Evolutionary conservation across 495 filamentous ascomycete genomes (phyloP).

Genomic region (Aspergillus leporis): DNA sequence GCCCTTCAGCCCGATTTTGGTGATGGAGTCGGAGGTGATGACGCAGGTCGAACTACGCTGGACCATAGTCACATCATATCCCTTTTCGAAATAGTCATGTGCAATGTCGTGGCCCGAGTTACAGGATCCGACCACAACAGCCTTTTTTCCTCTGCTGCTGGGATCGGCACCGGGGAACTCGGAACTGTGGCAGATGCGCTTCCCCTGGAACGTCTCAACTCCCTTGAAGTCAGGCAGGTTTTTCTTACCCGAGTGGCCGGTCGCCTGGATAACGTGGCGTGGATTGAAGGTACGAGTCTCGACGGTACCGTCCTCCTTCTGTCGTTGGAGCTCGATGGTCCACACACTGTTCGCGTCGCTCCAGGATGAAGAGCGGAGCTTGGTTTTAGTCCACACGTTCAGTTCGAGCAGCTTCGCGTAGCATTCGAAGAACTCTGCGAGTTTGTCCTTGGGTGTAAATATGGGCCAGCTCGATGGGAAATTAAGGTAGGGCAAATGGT

Average conservation of each 20-base stretch:
- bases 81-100: conserved; percentile 78
- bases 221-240: conserved; percentile 64
- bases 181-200: conserved; percentile 65
- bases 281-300: conserved; percentile 62
- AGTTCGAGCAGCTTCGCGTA: conserved; percentile 76
- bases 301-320: conserved; percentile 44
- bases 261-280: conserved; percentile 68
- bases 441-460: conserved; percentile 79
- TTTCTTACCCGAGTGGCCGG: conserved; percentile 72
- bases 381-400: conserved; percentile 69
- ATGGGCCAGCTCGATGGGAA: conserved; percentile 68
- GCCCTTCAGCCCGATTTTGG: conserved; percentile 53
- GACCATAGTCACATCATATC: conserved; percentile 81
- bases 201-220: conserved; percentile 55
- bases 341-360: conserved; percentile 56
- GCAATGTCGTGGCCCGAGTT: conserved; percentile 84
- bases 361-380: conserved; percentile 52
- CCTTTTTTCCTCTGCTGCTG: conserved; percentile 58
- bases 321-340: conserved; percentile 58
- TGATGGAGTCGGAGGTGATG: conserved; percentile 55
- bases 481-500: conserved; percentile 71
- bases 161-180: conserved; percentile 61
- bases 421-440: conserved; percentile 74
- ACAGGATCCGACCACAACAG: conserved; percentile 74
- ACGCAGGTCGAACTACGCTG: conserved; percentile 78